Conservation (phyloP, 2,329 filamentous ascomycete genomes). For the Mycosphaerelloides madeirae region DNA sequence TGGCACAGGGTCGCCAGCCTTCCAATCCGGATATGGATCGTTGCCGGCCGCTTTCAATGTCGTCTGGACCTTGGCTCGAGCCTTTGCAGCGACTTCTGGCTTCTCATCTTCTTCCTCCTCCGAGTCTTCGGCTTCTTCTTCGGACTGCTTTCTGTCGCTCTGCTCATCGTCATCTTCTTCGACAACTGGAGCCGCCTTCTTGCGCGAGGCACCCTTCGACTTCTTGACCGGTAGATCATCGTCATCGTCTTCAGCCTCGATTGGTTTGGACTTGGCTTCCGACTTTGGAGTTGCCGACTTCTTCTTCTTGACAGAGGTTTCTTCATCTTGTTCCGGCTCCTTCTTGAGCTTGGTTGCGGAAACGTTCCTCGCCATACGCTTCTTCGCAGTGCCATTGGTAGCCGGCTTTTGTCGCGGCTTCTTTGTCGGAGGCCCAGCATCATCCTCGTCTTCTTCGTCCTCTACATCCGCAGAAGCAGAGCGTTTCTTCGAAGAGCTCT, state of each 20-base stretch:
- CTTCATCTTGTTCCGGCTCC: slow-evolving; percentile 6
- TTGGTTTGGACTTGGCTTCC: no score
- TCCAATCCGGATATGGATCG: slow-evolving; percentile 94
- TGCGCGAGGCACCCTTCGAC: slow-evolving; percentile 3
- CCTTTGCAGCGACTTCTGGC: slow-evolving; percentile 67
- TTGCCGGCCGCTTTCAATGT: slow-evolving; percentile 64
- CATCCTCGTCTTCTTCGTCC: slow-evolving; percentile 24
- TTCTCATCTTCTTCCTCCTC: slow-evolving; percentile 58
- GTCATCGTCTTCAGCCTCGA: slow-evolving; percentile 15
- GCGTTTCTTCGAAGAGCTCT: slow-evolving; percentile 26
- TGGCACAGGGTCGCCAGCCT: slow-evolving; percentile 78
- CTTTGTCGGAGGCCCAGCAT: slow-evolving; percentile 33
- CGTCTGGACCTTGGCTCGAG: slow-evolving; percentile 73
- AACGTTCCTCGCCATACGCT: slow-evolving; percentile 21
- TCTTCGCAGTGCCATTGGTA: slow-evolving; percentile 21
- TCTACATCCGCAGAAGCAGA: slow-evolving; percentile 20
- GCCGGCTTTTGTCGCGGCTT: slow-evolving; percentile 29
- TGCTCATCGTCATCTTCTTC: slow-evolving; percentile 7
- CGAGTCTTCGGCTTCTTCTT: slow-evolving; percentile 44
- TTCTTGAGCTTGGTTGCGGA: slow-evolving; percentile 10
- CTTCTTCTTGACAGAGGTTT: slow-evolving; percentile 8
- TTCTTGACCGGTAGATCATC: slow-evolving; percentile 2
- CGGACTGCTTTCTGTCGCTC: slow-evolving; percentile 18
- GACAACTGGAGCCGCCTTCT: slow-evolving; percentile 6
- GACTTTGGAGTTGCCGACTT: slow-evolving; percentile 7